These are phyloP conservation scores for Globisporangium splendens DNA, from an alignment of 352 stramenopile species.

Conservation along the genomic window DNA sequence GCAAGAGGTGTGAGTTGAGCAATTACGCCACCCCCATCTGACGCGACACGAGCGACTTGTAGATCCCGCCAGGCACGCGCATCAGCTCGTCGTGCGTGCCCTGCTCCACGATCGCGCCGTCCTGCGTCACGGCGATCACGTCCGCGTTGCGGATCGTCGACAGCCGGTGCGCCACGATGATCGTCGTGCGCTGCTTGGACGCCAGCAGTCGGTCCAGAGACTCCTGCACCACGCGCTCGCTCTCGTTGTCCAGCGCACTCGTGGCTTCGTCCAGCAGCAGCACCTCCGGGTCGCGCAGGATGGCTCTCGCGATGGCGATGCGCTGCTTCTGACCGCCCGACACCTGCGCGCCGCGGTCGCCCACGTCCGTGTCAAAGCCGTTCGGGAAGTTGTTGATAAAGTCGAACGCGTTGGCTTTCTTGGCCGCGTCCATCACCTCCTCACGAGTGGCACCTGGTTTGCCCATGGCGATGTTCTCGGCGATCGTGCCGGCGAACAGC, in stretches of 20 bases:
- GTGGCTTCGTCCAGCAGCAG: constrained; percentile 91
- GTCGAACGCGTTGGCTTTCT: constrained; percentile 81
- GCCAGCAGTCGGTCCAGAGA: constrained; percentile 46
- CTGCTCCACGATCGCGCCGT: constrained; percentile 72
- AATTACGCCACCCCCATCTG: constrained; percentile 1
- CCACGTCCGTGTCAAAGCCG: constrained; percentile 85
- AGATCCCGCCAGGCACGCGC: constrained; percentile 18
- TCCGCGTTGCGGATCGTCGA: constrained; percentile 84
- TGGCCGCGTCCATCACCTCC: constrained; percentile 77
- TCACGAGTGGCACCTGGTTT: constrained; percentile 52
- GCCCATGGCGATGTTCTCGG: constrained; percentile 45
- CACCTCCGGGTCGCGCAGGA: constrained; percentile 87
- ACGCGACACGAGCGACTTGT: constrained; percentile 22
- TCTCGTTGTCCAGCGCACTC: constrained; percentile 58
- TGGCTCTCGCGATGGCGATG: constrained; percentile 87
- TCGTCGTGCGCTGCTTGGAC: constrained; percentile 55
- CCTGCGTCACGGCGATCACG: constrained; percentile 81
- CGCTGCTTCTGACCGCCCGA: constrained; percentile 91
- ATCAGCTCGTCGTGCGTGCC: constrained; percentile 75
- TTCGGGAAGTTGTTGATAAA: constrained; percentile 91
- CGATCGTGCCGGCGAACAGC: constrained; percentile 65
- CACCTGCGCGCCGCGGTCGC: constrained; percentile 84
- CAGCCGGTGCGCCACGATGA: constrained; percentile 86
- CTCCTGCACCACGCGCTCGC: constrained; percentile 30
- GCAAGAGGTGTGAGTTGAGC: no score